These are phyloP conservation scores for Cucumis melo DNA, from an alignment of 306 rosid genomes.

Conservation along the genomic window DNA sequence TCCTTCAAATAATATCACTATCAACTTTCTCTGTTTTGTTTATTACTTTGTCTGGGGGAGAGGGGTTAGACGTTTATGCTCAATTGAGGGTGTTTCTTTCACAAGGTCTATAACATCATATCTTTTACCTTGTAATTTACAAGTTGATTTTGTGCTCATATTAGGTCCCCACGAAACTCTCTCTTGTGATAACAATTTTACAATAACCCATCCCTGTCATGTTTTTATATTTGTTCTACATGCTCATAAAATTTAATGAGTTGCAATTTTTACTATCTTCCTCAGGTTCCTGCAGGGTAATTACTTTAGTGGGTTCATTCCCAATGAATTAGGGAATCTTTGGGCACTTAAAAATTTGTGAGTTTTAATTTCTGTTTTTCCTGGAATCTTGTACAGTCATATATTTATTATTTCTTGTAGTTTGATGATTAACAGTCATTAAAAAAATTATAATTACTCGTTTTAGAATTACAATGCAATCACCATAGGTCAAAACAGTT, in stretches of 20 bases:
- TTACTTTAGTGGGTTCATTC: conserved; percentile 80
- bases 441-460: not conserved
- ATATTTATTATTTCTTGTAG: not conserved
- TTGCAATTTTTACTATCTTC: conserved; percentile 12
- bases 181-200: not conserved
- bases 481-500: not conserved
- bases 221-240: not conserved
- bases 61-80: not conserved
- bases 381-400: not conserved
- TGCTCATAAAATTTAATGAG: not conserved
- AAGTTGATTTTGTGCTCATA: not conserved
- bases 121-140: not conserved
- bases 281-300: conserved; percentile 90
- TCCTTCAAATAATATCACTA: not conserved
- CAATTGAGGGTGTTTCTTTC: not conserved
- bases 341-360: conserved; percentile 59
- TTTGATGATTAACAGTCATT: not conserved
- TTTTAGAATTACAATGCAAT: not conserved
- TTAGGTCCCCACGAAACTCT: not conserved
- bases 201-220: not conserved
- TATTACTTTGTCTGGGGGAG: not conserved
- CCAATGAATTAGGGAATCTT: conserved; percentile 76
- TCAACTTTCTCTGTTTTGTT: not conserved
- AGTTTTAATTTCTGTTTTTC: conserved; percentile 18
- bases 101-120: not conserved